Conservation (phyloP, 176 grass and related monocot species). For the Puya raimondii region DNA sequence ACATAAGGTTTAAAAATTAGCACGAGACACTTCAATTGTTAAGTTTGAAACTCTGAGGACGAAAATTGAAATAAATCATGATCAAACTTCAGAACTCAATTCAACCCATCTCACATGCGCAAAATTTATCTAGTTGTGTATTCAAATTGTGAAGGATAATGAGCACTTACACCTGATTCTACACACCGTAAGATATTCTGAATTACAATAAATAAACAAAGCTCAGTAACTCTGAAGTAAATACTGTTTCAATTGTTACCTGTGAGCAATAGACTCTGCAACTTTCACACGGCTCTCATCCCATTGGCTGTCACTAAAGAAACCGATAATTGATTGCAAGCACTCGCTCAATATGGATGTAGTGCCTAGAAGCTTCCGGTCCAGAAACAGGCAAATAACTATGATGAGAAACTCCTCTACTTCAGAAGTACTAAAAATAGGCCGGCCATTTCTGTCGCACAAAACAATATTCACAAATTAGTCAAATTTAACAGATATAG, state of each 20-base stretch:
- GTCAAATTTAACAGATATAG: neutral
- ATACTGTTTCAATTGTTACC: slow-evolving; percentile 22
- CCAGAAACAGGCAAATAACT: slow-evolving; percentile 60
- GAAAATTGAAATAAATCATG: too few relatives aligned
- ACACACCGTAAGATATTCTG: neutral
- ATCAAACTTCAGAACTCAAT: too few relatives aligned
- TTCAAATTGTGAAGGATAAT: neutral
- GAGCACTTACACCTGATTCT: neutral
- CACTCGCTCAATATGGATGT: slow-evolving; percentile 48
- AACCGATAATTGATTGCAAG: slow-evolving; percentile 55
- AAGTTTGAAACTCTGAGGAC: too few relatives aligned
- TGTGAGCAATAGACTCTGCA: slow-evolving; percentile 43
- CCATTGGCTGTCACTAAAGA: slow-evolving; percentile 59
- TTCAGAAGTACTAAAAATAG: slow-evolving; percentile 62
- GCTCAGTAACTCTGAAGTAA: neutral
- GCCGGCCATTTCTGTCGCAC: slow-evolving; percentile 41
- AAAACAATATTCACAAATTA: slow-evolving; percentile 15
- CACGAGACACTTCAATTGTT: too few relatives aligned
- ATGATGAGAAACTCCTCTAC: slow-evolving; percentile 61
- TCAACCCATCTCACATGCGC: too few relatives aligned
- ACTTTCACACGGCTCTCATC: slow-evolving; percentile 49
- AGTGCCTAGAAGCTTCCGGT: slow-evolving; percentile 54
- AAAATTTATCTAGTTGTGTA: too few relatives aligned
- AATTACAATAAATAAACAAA: neutral
- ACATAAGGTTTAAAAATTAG: too few relatives aligned